Evolutionary conservation across 2,329 filamentous ascomycete species (phyloP), one percentile per base, ranked within the genome.

Genomic region (Aspergillus fructus): DNA sequence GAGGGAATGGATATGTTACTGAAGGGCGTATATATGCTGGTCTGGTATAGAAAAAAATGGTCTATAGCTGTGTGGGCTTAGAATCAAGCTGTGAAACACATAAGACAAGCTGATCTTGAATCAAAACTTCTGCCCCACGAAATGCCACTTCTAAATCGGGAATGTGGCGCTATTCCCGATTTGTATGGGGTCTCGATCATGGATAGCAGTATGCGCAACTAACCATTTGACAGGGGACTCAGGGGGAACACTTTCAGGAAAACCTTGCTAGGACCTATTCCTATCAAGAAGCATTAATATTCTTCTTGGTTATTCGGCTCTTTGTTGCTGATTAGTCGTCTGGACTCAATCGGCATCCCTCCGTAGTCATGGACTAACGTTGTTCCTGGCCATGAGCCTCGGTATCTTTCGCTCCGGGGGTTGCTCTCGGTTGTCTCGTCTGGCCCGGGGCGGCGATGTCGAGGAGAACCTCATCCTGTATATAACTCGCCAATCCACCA

Each of bases 351-450:
- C 15, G 23, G 43, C 13, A 30, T 15, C 19, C 24, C 9, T 34
- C 47, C 45, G 37, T 46, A 8, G 19, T 12, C 3, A 37, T 30
- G 53, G 53, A 45, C 19, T 19, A 50, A 55, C 8, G 39, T 50
- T 55, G 40, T 45, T 55, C 53, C 53, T 13, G 12, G 7, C 24
- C 45, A 58, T 50, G 61, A 64, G 62, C 69, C 70, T 70, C 68
- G 70, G 70, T 50, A 59, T 56, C 13, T 56, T 19, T 46, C 43
- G 33, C 41, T 43, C 24, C 27, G 21, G 49, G 21, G 48, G 21
- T 4, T 46, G 52, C 19, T 59, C 59, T 64, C 62, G 64, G 66
- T 56, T 58, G 56, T 24, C 34, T 37, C 13, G 19, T 17, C 19
- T 12, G 23, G 48, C 33, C 34, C 11, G 33, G 17, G 48, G 48